Evolutionary conservation across 2,329 filamentous ascomycete species (phyloP), one percentile per base, ranked within the genome.

Genomic region (Botrytis paeoniae): DNA sequence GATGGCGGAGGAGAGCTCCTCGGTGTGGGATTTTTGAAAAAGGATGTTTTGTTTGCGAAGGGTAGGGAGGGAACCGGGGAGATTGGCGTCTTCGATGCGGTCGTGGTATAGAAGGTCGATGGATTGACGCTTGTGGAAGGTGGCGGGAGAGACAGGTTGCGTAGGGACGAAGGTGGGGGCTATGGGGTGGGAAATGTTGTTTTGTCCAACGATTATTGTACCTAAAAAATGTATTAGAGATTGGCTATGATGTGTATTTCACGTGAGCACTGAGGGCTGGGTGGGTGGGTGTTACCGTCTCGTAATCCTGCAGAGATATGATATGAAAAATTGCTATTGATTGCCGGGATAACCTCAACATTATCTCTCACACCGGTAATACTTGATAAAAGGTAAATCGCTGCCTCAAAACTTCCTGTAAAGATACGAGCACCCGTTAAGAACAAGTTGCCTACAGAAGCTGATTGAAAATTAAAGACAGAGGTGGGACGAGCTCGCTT

Each of bases 241-340:
- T 54, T 41, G 16, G 0, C 25, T 22, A 54, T 39, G 8, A 54
- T 6, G 45, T 2, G 5, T 8, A 14, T 29, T 68, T 54, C 4
- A 25, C 10, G 9, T 45, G 41, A 18, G n/a, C 7, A 14, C 3
- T 32, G 14, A 22, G 22, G 22, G 12, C 32, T 35, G 18, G 20
- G 35, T 32, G 35, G 14, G 9, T 39, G 16, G n/a, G 3, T 57
- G 0, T 89, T 89, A 12, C 93, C 94, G 80, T 97, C 89, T 29
- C 85, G 85, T 0, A 98, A 86, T 0, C 92, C 92, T 2, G 94
- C 95, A 9, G 92, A 94, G 77, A 98, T 98, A 82, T 98, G 95
- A 79, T 97, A 93, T 0, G 93, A 93, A 84, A 98, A 98, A 81
- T 97, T 98, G 75, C 92, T 94, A 84, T 97, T 97, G 78, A 98